Percentiles rank a stretch among this genome's conserved stretches.
Evolutionary conservation across 2,329 filamentous ascomycete genomes (phyloP).

Genomic region (Xylaria sp.): DNA sequence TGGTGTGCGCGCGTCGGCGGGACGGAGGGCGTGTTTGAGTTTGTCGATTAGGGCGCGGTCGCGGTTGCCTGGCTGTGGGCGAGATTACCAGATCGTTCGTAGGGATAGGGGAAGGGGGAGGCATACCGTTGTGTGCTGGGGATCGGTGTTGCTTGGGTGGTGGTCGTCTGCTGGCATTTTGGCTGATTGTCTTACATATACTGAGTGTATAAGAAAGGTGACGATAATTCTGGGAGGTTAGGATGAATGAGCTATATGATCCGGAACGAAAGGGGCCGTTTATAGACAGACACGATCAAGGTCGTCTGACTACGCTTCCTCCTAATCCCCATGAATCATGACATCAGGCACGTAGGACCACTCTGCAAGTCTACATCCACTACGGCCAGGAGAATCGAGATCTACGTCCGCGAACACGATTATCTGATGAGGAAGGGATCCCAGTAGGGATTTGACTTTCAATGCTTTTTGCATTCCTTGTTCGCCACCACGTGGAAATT

Average conservation of each 20-base stretch:
- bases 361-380: not conserved
- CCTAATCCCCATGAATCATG: not conserved
- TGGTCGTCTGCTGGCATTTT: not conserved
- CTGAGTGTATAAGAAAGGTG: too few relatives aligned
- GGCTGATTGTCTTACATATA: too few relatives aligned
- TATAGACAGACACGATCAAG: not conserved
- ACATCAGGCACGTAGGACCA: not conserved
- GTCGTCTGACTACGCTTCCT: not conserved
- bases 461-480: not conserved
- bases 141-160: not conserved
- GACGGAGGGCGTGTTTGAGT: slow-evolving; percentile 16
- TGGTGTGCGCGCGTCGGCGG: slow-evolving; percentile 7
- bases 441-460: not conserved
- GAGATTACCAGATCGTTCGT: not conserved
- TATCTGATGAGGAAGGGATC: too few relatives aligned
- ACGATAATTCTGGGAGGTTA: too few relatives aligned
- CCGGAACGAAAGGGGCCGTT: too few relatives aligned
- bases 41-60: slow-evolving; percentile 15
- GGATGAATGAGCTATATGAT: too few relatives aligned
- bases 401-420: not conserved
- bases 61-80: slow-evolving; percentile 9
- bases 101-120: not conserved
- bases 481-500: not conserved
- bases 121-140: not conserved
- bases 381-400: not conserved